Conservation (phyloP, 2,329 filamentous ascomycete species). For the Arthrobotrys conoides region DNA sequence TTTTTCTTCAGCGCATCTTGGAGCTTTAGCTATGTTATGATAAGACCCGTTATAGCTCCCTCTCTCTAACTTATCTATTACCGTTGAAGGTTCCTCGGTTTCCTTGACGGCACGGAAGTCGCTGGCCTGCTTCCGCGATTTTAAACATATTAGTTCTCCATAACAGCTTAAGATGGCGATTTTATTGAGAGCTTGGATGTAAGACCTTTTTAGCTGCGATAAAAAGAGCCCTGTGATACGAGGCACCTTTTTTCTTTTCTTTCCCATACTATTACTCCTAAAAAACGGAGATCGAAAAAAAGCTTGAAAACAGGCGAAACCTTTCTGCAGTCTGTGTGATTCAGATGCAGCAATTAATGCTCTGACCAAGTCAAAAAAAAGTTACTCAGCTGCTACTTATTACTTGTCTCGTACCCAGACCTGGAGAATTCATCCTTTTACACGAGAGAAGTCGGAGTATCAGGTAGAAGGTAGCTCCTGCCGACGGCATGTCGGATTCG, state of each 20-base stretch:
- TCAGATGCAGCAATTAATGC: constrained; percentile 16
- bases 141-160: not conserved
- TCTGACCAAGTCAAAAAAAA: constrained; percentile 1
- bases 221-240: constrained; percentile 21
- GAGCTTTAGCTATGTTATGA: constrained; percentile 5
- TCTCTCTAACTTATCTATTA: no score
- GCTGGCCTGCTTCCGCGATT: constrained; percentile 42
- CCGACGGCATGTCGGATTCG: constrained; percentile 51
- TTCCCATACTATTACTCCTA: constrained; percentile 12
- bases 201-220: not conserved
- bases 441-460: constrained; percentile 16
- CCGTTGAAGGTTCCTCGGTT: constrained; percentile 23
- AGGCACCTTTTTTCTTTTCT: constrained; percentile 7
- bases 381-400: not conserved
- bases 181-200: constrained; percentile 10
- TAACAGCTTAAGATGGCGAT: constrained; percentile 1
- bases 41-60: constrained; percentile 27
- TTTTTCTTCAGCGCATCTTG: constrained; percentile 4
- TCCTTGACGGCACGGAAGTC: constrained; percentile 45
- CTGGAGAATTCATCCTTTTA: constrained; percentile 20
- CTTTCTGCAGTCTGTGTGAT: constrained; percentile 16
- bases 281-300: constrained; percentile 17
- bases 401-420: no score
- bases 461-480: constrained; percentile 28
- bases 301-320: constrained; percentile 8